Percentiles rank a stretch among this genome's conserved stretches.
phyloP scores from a whole-genome alignment of 2,329 filamentous ascomycete species.

The Venturia pyrina region DNA sequence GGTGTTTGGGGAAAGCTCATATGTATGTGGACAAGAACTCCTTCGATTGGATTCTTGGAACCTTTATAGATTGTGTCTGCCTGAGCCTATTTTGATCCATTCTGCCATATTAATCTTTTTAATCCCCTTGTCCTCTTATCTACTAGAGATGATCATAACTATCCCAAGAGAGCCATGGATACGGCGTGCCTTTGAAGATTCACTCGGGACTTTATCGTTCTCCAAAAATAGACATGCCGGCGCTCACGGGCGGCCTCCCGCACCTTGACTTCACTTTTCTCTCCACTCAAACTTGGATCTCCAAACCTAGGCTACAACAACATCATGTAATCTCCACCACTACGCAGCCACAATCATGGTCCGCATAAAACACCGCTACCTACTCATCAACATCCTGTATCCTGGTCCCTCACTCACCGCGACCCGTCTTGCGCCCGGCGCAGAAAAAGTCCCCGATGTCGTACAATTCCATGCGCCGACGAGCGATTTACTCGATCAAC shows the following conservation, averaged over 20 bases:
- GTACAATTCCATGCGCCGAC: constrained; percentile 73
- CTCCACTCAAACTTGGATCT: not conserved
- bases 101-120: no score
- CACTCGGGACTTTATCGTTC: not conserved
- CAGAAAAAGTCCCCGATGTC: constrained; percentile 43
- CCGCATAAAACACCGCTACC: constrained; percentile 88
- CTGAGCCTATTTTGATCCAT: no score
- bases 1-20: not conserved
- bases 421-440: constrained; percentile 26
- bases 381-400: constrained; percentile 90
- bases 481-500: constrained; percentile 56
- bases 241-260: not conserved
- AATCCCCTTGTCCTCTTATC: no score
- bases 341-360: constrained; percentile 53
- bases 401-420: constrained; percentile 44
- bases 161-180: no score
- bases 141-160: no score
- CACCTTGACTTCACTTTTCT: constrained; percentile 12
- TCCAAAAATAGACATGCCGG: not conserved
- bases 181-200: no score
- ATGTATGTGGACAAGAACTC: constrained; percentile 33
- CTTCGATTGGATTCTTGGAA: not conserved
- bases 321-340: not conserved
- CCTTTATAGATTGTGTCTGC: not conserved
- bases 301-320: not conserved